Evolutionary conservation across 805 yeast species (phyloP).

Genomic region (Cyberlindnera nakhonratchasimensis): DNA sequence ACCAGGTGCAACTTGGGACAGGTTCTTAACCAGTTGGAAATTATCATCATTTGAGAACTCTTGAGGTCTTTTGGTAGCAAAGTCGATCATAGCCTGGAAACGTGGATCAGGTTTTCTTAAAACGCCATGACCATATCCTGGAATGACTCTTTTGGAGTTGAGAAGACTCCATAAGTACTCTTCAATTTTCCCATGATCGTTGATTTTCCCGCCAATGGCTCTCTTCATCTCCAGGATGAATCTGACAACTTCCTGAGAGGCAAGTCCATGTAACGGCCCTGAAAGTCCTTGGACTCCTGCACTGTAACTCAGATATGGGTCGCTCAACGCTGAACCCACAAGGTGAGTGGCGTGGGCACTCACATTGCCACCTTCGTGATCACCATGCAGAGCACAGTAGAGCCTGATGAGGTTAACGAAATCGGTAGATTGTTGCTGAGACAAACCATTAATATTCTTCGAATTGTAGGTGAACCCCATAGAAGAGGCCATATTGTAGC

Average conservation of each 20-base stretch:
- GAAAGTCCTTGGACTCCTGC: conserved; percentile 83
- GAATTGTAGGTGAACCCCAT: conserved; percentile 53
- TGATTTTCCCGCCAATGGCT: conserved; percentile 34
- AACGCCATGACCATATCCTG: conserved; percentile 89
- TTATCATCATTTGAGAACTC: conserved; percentile 61
- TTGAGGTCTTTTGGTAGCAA: conserved; percentile 50
- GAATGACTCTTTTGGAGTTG: conserved; percentile 73
- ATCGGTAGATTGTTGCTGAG: conserved; percentile 43
- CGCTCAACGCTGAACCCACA: conserved; percentile 77
- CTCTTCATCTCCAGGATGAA: conserved; percentile 63
- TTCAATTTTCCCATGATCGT: conserved; percentile 47
- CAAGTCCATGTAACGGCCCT: conserved; percentile 83
- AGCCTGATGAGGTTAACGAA: conserved; percentile 70
- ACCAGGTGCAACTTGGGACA: conserved; percentile 69
- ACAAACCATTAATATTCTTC: conserved; percentile 28
- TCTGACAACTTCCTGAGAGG: conserved; percentile 80
- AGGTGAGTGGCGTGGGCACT: conserved; percentile 79
- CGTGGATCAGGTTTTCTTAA: conserved; percentile 82
- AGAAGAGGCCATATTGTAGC: conserved; percentile 63
- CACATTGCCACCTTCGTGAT: conserved; percentile 84
- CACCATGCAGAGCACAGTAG: conserved; percentile 72
- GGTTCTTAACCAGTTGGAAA: conserved; percentile 61
- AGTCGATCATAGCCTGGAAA: conserved; percentile 68
- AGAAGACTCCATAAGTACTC: conserved; percentile 68
- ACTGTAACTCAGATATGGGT: conserved; percentile 70